These are phyloP conservation scores for Fusarium xylarioides DNA, from an alignment of 2,329 filamentous ascomycete genomes.

Conservation along the genomic window DNA sequence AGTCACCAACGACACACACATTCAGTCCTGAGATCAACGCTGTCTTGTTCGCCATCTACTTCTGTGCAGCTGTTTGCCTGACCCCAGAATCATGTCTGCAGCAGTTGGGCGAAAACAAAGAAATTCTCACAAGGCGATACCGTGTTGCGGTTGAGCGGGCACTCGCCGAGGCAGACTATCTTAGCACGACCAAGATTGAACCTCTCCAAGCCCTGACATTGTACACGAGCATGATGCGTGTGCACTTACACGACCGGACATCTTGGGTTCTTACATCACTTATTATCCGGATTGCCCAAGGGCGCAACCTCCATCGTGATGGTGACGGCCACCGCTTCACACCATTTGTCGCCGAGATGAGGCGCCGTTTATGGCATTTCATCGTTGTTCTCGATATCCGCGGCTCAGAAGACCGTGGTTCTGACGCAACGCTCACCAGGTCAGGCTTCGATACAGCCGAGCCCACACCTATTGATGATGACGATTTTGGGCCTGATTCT, in stretches of 20 bases:
- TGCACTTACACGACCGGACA: slow-evolving; percentile 49
- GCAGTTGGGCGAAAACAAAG: slow-evolving; percentile 48
- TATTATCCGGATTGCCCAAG: slow-evolving; percentile 55
- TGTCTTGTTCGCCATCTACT: slow-evolving; percentile 56
- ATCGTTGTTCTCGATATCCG: slow-evolving; percentile 69
- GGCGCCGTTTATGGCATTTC: slow-evolving; percentile 70
- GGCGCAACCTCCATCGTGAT: slow-evolving; percentile 54
- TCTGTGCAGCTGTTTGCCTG: slow-evolving; percentile 51
- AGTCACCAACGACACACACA: slow-evolving; percentile 24
- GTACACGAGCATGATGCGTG: slow-evolving; percentile 53
- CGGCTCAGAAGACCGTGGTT: slow-evolving; percentile 63
- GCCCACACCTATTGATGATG: slow-evolving; percentile 64
- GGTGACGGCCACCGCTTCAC: slow-evolving; percentile 47
- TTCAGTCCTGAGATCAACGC: slow-evolving; percentile 45
- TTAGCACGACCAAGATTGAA: slow-evolving; percentile 52
- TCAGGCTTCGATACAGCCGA: slow-evolving; percentile 57
- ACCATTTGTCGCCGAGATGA: slow-evolving; percentile 67
- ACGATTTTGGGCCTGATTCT: slow-evolving; percentile 55
- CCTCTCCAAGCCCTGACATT: slow-evolving; percentile 54
- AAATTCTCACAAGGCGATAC: slow-evolving; percentile 45
- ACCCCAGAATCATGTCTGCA: slow-evolving; percentile 43
- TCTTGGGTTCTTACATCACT: slow-evolving; percentile 55
- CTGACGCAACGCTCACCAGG: slow-evolving; percentile 53
- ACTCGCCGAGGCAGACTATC: slow-evolving; percentile 54
- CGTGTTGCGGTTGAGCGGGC: slow-evolving; percentile 50